Conservation (phyloP, 2,329 filamentous ascomycete species). For the Arthroderma sp. region DNA sequence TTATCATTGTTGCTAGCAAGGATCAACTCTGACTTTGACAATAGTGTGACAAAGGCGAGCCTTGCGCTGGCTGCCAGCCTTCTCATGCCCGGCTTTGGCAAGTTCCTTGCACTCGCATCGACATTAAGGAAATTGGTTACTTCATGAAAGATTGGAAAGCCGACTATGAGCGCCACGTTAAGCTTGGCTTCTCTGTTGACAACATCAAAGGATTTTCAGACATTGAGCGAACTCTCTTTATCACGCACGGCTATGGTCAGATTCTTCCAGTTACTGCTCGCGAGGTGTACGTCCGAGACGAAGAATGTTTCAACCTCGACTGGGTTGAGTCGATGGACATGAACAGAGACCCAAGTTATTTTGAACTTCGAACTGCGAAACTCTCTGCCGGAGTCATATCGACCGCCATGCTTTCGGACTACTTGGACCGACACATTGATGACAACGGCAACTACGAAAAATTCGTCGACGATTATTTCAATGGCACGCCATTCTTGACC, state of each 20-base stretch:
- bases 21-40: conserved; percentile 3
- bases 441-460: conserved; percentile 78
- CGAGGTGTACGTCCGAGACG: conserved; percentile 82
- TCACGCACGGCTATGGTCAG: conserved; percentile 92
- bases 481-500: conserved; percentile 86
- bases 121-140: conserved; percentile 96
- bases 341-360: conserved; percentile 61
- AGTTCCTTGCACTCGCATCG: conserved; percentile 91
- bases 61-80: conserved; percentile 87
- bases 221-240: conserved; percentile 59
- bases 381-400: conserved; percentile 81
- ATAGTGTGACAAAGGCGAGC: conserved; percentile 84
- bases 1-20: not conserved
- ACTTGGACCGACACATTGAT: conserved; percentile 90
- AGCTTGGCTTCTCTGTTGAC: conserved; percentile 74
- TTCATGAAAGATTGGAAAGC: conserved; percentile 99
- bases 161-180: conserved; percentile 84
- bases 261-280: conserved; percentile 85
- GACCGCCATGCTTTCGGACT: conserved; percentile 67
- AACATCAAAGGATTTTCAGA: conserved; percentile 79
- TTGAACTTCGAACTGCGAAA: conserved; percentile 75
- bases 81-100: conserved; percentile 94
- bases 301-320: conserved; percentile 83
- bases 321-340: conserved; percentile 76
- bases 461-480: conserved; percentile 92